A percentile compares a stretch with the other conserved stretches of the same genome.
phyloP scores from a whole-genome alignment of 2,329 filamentous ascomycete genomes.

The Colletotrichum simmondsii region DNA sequence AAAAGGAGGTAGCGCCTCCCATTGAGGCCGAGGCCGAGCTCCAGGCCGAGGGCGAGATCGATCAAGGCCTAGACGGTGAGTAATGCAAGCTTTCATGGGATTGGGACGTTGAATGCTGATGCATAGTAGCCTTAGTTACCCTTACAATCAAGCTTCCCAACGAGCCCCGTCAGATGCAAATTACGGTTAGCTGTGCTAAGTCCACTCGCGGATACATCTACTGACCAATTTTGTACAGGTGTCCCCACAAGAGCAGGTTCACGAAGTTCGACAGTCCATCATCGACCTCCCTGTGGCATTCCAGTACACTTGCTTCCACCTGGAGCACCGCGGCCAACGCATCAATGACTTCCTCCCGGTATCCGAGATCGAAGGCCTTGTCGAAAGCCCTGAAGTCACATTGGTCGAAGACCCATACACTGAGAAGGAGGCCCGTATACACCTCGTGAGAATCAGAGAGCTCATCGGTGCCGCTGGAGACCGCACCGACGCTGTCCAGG shows the following conservation, averaged over 20 bases:
- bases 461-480: slow-evolving; percentile 92
- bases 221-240: slow-evolving; percentile 63
- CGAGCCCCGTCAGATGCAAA: slow-evolving; percentile 80
- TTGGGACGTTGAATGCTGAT: slow-evolving; percentile 31
- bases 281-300: slow-evolving; percentile 93
- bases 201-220: slow-evolving; percentile 5
- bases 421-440: slow-evolving; percentile 97
- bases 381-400: slow-evolving; percentile 79
- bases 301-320: slow-evolving; percentile 98
- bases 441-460: slow-evolving; percentile 90
- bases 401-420: slow-evolving; percentile 96
- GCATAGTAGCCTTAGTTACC: slow-evolving; percentile 61
- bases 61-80: slow-evolving; percentile 30
- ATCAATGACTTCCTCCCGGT: slow-evolving; percentile 97
- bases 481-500: slow-evolving; percentile 86
- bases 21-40: slow-evolving; percentile 8
- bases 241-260: slow-evolving; percentile 93
- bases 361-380: slow-evolving; percentile 85
- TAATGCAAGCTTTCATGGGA: not conserved
- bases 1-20: slow-evolving; percentile 15
- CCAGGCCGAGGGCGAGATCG: slow-evolving; percentile 17
- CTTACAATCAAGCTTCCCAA: slow-evolving; percentile 86
- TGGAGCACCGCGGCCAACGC: slow-evolving; percentile 87
- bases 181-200: slow-evolving; percentile 72
- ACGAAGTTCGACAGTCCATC: slow-evolving; percentile 96